Percentiles rank a stretch among this genome's conserved stretches.
These are phyloP conservation scores for Aspergillus hiratsukae DNA, from an alignment of 2,329 filamentous ascomycete species.

Conservation along the genomic window DNA sequence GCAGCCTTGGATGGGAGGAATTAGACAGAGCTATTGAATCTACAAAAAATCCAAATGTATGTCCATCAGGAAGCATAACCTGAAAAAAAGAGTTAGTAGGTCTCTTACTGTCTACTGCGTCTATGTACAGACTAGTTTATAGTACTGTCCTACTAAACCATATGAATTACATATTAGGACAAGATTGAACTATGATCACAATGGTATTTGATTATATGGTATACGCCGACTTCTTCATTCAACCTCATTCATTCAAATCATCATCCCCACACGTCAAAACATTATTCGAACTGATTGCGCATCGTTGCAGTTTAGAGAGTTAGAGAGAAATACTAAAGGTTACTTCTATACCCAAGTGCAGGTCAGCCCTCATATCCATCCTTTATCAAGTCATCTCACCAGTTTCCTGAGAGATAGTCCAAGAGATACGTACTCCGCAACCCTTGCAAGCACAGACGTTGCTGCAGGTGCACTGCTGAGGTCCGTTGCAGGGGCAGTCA, in stretches of 20 bases:
- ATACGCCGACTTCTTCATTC: too few species aligned
- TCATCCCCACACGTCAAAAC: constrained; percentile 3
- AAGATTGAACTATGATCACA: background rate
- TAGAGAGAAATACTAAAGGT: background rate
- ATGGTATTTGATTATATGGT: too few species aligned
- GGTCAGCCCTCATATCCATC: constrained; percentile 11
- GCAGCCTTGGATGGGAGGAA: constrained; percentile 13
- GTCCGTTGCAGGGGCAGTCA: constrained; percentile 30
- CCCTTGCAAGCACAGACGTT: constrained; percentile 33
- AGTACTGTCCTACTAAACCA: background rate
- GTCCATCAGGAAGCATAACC: background rate
- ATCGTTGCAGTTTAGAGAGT: background rate
- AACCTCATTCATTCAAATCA: background rate
- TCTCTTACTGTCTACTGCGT: too few species aligned
- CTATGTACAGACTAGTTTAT: too few species aligned
- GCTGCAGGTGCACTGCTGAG: constrained; percentile 30
- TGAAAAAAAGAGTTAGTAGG: too few species aligned
- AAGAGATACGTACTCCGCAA: constrained; percentile 34
- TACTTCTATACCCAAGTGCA: constrained; percentile 20
- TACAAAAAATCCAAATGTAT: background rate
- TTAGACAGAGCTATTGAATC: background rate
- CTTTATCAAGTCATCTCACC: constrained; percentile 6
- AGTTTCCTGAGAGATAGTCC: constrained; percentile 1
- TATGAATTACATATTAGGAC: background rate
- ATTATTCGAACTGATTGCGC: background rate